Evolutionary conservation across 805 yeast species (phyloP), one percentile per base, ranked within the genome.

Genomic region (Wickerhamomyces sydowiorum): DNA sequence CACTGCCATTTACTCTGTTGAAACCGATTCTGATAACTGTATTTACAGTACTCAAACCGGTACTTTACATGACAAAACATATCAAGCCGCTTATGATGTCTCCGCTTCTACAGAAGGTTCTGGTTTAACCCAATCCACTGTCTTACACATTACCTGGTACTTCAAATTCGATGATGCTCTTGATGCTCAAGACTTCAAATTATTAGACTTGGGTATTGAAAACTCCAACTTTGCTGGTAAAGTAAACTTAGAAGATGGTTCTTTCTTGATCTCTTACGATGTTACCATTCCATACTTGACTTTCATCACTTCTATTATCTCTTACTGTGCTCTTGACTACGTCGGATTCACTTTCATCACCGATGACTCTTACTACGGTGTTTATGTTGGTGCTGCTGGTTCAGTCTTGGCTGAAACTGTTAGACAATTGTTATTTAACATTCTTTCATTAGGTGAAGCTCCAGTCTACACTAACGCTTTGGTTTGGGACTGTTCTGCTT

Each of bases 101-200:
- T 68, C 78, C 33, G 95, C 95, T 42, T 73, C 82, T 49, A 95
- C 86, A 61, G 86, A 86, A 72, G 95, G 90, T 61, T 84, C 95
- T 40, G 96, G 95, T 63, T 84, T 85, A 67, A 73, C 83, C 43
- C 86, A 87, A 66, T 80, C 88, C 7, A 15, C 14, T 32, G 35
- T 32, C 12, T 19, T 32, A 20, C 23, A 19, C 13, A n/a, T 32
- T 7, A 32, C 23, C 20, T 32, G 35, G 35, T 32, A 32, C 17
- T 32, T 32, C 23, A 19, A 32, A 32, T 32, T 32, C 9, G 35
- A 32, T 32, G 35, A 32, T 20, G 23, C 35, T 19, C 6, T 32
- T 7, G 14, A 32, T 9, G 35, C 35, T 20, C 19, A 19, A 13
- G 35, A 32, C 13, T 32, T 32, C 23, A 20, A 32, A 32, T 7